Base-by-base conservation (phyloP, 768 basidiomycete species). In the Lactarius indigo region DNA sequence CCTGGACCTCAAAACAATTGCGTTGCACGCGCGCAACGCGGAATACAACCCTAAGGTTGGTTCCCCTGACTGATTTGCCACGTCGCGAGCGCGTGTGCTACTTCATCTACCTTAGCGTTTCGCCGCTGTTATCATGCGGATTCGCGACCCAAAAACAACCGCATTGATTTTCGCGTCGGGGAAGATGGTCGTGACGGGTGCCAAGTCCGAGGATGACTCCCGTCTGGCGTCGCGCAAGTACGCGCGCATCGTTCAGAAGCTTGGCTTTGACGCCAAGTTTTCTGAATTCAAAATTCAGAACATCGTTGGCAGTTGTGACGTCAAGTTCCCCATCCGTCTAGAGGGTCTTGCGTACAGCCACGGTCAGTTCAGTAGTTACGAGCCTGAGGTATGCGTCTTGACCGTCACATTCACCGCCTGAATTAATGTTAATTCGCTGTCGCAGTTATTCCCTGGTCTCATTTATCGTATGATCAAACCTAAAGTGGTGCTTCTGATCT, bases 401-500 rank as follows among this genome's bases (percentile, higher is more conserved):
- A 50, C 28, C 5, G 31, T 56, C 15, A 17, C 57, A 1, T 33
- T 30, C 23, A 61, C 44, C 23, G 44, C 54, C 10, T 28, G 57
- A 12, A 31, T 30, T 61, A 59, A 10, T 65, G 30, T 59, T 6
- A 62, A 58, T 66, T 3, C 15, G 1, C 5, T 13, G 5, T 15
- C 3, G 5, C n/a, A 98, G 96, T 81, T 98, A 64, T 98, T 99
- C 89, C 96, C 97, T 62, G 96, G 97, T 74, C 85, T 99, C 55
- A 98, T 99, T 76, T 98, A 99, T 75, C 92, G 96, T 72, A 98
- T 98, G 97, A 91, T 98, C 80, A 97, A 98, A 78, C 97, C 97
- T 8, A 99, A 99, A 80, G 97, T 99, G 70, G 97, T 99, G 47
- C 81, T 99, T 50, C 84, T 99, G 60, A 98, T 99, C 74, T 99